Evolutionary conservation across 179 eudicot genomes (phyloP), one percentile per base, ranked within the genome.

Genomic region (Silene noctiflora): DNA sequence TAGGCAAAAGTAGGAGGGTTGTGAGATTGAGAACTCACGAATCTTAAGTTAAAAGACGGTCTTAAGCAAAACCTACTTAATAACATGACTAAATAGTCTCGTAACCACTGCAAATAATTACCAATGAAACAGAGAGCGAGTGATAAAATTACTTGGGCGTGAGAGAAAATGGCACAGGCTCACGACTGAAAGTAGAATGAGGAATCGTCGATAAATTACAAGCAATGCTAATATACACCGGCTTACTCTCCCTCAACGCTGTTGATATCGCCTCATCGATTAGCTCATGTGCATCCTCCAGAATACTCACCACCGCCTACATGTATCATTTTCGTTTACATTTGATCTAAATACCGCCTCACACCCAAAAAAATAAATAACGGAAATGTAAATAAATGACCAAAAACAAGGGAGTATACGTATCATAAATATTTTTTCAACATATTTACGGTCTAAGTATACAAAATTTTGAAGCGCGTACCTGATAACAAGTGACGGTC

Each of bases 231-330:
- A 92, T 92, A 59, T 92, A 92, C 68, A 92, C 97, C 51, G 97
- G 97, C 82, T 92, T 92, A 75, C 97, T 92, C 77, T 92, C 96
- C 88, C 88, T 92, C 85, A 92, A 81, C n/a, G 97, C 93, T 24
- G 96, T 92, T 7, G 97, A 87, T 33, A 92, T 88, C 63, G 97
- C 97, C 19, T 90, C 88, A 35, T 92, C 97, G 8, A 92, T 89
- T 81, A 66, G 66, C 74, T 90, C 96, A 64, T 92, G 97, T 0
- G 96, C 97, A 77, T 90, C 93, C 2, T 89, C 96, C 82, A 90
- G 75, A 80, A 87, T 87, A 66, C 88, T 88, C 79, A 90, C 91
- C 70, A 92, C 87, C 70, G 97, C 97, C 91, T 88, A 61, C 66
- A 69, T 24, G 10, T 10, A 69, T 12, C 55, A 11, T 11, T 48